Conservation (phyloP, 2,329 filamentous ascomycete genomes). For the Gliomastix tumulicola region DNA sequence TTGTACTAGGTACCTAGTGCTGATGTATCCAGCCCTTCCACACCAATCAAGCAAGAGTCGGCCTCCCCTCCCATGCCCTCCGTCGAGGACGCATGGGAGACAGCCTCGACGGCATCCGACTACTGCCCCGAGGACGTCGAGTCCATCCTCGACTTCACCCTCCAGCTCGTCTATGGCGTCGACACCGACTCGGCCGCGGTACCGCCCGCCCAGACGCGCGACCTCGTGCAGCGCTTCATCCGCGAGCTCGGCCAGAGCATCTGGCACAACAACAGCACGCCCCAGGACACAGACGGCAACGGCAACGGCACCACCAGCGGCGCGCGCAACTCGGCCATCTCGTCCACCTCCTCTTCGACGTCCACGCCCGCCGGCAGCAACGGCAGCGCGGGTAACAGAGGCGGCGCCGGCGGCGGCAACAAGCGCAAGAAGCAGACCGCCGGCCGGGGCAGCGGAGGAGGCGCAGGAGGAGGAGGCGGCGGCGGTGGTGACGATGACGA, state of each 20-base stretch:
- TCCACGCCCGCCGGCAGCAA: slow-evolving; percentile 1
- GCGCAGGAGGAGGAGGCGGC: slow-evolving; percentile 4
- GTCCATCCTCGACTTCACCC: slow-evolving; percentile 22
- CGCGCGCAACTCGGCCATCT: slow-evolving; percentile 25
- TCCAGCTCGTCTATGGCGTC: slow-evolving; percentile 28
- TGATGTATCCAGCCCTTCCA: slow-evolving; percentile 4
- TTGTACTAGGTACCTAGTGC: neutral
- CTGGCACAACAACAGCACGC: slow-evolving; percentile 14
- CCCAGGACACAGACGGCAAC: slow-evolving; percentile 19
- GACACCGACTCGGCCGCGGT: slow-evolving; percentile 24
- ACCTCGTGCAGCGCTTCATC: slow-evolving; percentile 21
- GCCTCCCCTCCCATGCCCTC: slow-evolving; percentile 2
- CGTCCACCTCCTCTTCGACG: slow-evolving; percentile 17
- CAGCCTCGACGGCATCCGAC: slow-evolving; percentile 15
- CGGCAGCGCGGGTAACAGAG: slow-evolving; percentile 10
- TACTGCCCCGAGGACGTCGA: slow-evolving; percentile 25
- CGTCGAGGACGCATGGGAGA: slow-evolving; percentile 8
- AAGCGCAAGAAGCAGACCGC: slow-evolving; percentile 26
- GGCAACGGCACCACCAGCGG: slow-evolving; percentile 18
- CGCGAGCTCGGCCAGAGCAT: slow-evolving; percentile 23
- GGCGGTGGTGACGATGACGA: slow-evolving; percentile 23
- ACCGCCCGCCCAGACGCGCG: slow-evolving; percentile 16
- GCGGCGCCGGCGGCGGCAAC: too few relatives aligned
- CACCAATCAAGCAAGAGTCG: slow-evolving; percentile 7
- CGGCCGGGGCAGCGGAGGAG: slow-evolving; percentile 4